Percentiles rank a stretch among this genome's conserved stretches.
phyloP scores from a whole-genome alignment of 1,139 yeast species.

The Spathaspora jeffriesii region DNA sequence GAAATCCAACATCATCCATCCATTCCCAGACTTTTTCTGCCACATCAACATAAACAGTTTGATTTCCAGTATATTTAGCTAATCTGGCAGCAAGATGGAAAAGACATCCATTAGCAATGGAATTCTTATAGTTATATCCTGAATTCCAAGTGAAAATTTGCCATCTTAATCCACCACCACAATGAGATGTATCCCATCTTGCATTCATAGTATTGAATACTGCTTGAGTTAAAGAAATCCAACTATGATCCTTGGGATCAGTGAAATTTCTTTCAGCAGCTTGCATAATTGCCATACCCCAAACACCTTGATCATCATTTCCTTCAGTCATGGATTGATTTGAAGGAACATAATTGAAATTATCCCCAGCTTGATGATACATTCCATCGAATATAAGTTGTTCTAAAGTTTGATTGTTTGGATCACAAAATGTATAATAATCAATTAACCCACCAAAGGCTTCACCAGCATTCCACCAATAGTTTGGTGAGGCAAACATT shows the following conservation, averaged over 20 bases:
- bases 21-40: slow-evolving; percentile 73
- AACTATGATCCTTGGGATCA: slow-evolving; percentile 50
- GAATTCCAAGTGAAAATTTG: slow-evolving; percentile 77
- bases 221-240: slow-evolving; percentile 75
- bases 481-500: slow-evolving; percentile 58
- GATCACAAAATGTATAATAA: slow-evolving; percentile 49
- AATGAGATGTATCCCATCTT: slow-evolving; percentile 67
- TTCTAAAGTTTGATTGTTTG: slow-evolving; percentile 42
- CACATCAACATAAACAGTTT: slow-evolving; percentile 52
- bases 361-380: slow-evolving; percentile 54
- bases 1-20: slow-evolving; percentile 57
- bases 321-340: slow-evolving; percentile 67
- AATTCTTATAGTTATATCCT: slow-evolving; percentile 79
- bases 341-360: slow-evolving; percentile 54
- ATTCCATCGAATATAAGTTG: slow-evolving; percentile 38
- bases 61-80: slow-evolving; percentile 68
- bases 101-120: slow-evolving; percentile 76
- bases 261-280: slow-evolving; percentile 66
- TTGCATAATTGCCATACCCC: slow-evolving; percentile 63
- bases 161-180: slow-evolving; percentile 86
- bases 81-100: slow-evolving; percentile 79
- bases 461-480: slow-evolving; percentile 77
- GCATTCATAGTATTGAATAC: slow-evolving; percentile 73
- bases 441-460: slow-evolving; percentile 64
- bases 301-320: slow-evolving; percentile 73